Conservation (phyloP, 129 eudicot species). For the Calendula officinalis region DNA sequence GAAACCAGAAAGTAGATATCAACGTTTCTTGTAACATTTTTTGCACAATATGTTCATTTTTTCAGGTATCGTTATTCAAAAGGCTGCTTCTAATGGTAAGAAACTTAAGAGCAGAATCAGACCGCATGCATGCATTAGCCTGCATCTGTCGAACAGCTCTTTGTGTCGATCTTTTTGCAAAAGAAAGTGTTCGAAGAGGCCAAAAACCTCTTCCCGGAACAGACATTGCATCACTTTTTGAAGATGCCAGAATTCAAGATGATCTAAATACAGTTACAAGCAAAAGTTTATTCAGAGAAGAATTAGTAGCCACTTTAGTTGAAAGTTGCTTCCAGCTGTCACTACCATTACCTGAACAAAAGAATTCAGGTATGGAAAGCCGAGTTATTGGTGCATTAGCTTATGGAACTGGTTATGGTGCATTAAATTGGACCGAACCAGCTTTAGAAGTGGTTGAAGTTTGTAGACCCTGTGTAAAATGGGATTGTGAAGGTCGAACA, state of each 20-base stretch:
- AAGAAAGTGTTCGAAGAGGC: conserved; percentile 93
- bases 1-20: conserved; percentile 9
- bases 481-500: conserved; percentile 98
- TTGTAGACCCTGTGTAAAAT: conserved; percentile 93
- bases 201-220: conserved; percentile 97
- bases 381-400: conserved; percentile 99
- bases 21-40: conserved; percentile 7
- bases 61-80: conserved; percentile 84
- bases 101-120: conserved; percentile 95
- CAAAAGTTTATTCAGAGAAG: conserved; percentile 94
- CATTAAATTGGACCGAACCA: conserved; percentile 96
- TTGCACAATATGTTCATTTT: conserved; percentile 3
- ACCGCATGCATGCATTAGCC: conserved; percentile 98
- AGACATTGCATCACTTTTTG: conserved; percentile 91
- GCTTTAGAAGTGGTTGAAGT: conserved; percentile 98
- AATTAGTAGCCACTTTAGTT: conserved; percentile 88
- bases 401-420: conserved; percentile 99
- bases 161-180: conserved; percentile 92
- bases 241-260: conserved; percentile 72
- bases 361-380: conserved; percentile 90
- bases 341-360: conserved; percentile 91
- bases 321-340: conserved; percentile 98
- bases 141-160: conserved; percentile 97
- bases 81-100: conserved; percentile 95
- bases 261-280: conserved; percentile 84